Conservation (phyloP, 2,329 filamentous ascomycete species). For the Arthroderma sp. region DNA sequence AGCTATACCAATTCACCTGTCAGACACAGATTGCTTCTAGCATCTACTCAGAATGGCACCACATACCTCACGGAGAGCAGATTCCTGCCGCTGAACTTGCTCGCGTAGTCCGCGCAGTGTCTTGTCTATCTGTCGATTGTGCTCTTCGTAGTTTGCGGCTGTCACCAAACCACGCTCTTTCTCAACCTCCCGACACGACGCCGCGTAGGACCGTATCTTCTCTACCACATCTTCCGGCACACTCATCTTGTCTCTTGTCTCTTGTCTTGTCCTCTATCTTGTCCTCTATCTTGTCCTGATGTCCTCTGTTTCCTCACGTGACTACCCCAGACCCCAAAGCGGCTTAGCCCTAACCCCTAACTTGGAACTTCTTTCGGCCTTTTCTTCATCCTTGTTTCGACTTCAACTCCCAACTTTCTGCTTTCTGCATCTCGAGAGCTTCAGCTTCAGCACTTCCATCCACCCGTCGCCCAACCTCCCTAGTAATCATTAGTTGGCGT, state of each 20-base stretch:
- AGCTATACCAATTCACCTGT: constrained; percentile 19
- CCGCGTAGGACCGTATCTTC: constrained; percentile 19
- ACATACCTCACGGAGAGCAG: constrained; percentile 35
- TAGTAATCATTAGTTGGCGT: no score
- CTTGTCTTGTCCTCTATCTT: not conserved
- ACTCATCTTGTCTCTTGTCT: constrained; percentile 7
- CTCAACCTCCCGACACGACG: constrained; percentile 26
- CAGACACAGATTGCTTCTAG: no score
- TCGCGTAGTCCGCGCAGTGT: constrained; percentile 56
- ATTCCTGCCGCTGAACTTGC: constrained; percentile 37
- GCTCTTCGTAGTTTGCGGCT: constrained; percentile 22
- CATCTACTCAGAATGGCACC: no score
- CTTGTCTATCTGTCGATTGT: constrained; percentile 43
- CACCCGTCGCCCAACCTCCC: constrained; percentile 4
- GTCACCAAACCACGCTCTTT: constrained; percentile 24
- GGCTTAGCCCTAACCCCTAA: not conserved
- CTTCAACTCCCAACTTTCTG: constrained; percentile 4
- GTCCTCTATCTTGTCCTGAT: not conserved
- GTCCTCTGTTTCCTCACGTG: not conserved
- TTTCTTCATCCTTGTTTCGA: constrained; percentile 6
- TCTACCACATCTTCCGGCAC: constrained; percentile 9
- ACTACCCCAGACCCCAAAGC: constrained; percentile 1
- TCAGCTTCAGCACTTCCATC: constrained; percentile 11
- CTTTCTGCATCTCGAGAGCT: not conserved
- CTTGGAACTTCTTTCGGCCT: not conserved